Base-by-base conservation (phyloP, 2,329 filamentous ascomycete genomes). In the Paraphaeosphaeria minitans region DNA sequence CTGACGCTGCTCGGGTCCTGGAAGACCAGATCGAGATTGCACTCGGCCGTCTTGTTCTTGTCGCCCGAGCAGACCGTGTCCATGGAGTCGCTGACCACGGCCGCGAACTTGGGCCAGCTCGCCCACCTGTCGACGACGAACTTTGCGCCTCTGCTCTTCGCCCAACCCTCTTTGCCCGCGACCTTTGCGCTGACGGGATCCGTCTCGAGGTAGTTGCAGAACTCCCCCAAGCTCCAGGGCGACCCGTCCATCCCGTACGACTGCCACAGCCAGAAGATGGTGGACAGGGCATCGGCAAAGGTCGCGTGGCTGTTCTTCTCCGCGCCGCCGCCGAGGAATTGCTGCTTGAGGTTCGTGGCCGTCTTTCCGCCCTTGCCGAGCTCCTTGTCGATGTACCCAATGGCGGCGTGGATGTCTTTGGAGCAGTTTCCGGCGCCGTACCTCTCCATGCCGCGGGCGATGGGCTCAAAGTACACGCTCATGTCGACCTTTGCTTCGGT, bases 391-490 rank as follows among this genome's bases (percentile, higher is more conserved):
- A 85, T 81, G 61, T 82, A 82, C 27, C 71, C 60, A 39, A 83
- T 72, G 3, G 81, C 81, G 5, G 81, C 80, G 16, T 81, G 76
- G 51, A 84, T 75, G 58, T 85, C 82, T 13, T 74, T 73, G 13
- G 80, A 78, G 69, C 83, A 85, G 66, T 83, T 84, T 3, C 72
- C 73, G 27, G 70, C 78, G 16, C 78, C 77, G 42, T 75, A 70
- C 2, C 57, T 62, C 4, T 78, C 75, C 72, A 85, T 75, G 3
- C 80, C 81, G 12, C 75, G 76, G 62, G 80, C 80, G 2, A 85
- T 68, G 39, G 82, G 79, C 22, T 84, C 81, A 53, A 76, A 84
- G 65, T 84, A 85, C 22, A 77, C 69, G n/a, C 77, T 78, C 78
- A 83, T 82, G 57, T 84, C 77, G n/a, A 80, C 64, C 5, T 69